Percentiles rank a stretch among this genome's conserved stretches.
Evolutionary conservation across 176 grass and related monocot species (phyloP).

Genomic region (Coix lacrymajobi): DNA sequence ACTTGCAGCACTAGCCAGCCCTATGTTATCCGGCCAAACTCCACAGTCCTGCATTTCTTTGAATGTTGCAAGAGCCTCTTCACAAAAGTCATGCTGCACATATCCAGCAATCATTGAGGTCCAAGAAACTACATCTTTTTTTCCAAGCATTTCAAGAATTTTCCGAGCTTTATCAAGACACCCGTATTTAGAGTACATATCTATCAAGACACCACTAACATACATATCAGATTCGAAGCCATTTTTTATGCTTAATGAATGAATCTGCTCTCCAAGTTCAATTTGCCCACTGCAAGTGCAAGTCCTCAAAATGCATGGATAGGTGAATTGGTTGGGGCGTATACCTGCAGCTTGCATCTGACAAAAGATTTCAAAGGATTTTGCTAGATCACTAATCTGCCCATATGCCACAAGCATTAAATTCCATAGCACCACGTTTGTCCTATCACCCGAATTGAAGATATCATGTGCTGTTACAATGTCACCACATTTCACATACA

Average conservation of each 20-base stretch:
- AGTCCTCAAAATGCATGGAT: conserved; percentile 72
- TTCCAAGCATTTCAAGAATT: conserved; percentile 45
- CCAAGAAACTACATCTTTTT: conserved; percentile 79
- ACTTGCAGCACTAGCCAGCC: conserved; percentile 63
- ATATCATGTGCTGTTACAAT: conserved; percentile 40
- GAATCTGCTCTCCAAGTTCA: conserved; percentile 66
- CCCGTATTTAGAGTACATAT: conserved; percentile 69
- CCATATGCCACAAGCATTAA: conserved; percentile 70
- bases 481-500: conserved; percentile 61
- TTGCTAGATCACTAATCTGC: conserved; percentile 43
- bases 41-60: conserved; percentile 59
- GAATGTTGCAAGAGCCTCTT: conserved; percentile 58
- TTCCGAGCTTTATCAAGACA: conserved; percentile 39
- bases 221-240: conserved; percentile 57
- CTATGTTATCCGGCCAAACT: conserved; percentile 69
- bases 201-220: conserved; percentile 67
- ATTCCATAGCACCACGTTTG: conserved; percentile 68
- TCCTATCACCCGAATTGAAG: conserved; percentile 46
- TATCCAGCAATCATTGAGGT: conserved; percentile 75
- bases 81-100: conserved; percentile 51
- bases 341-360: conserved; percentile 51
- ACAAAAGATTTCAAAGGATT: conserved; percentile 56
- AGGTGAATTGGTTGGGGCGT: conserved; percentile 66
- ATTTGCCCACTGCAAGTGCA: conserved; percentile 41
- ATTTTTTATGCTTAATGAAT: conserved; percentile 42